Conservation (phyloP, 345 rosid species). For the Pugionium cornutum region DNA sequence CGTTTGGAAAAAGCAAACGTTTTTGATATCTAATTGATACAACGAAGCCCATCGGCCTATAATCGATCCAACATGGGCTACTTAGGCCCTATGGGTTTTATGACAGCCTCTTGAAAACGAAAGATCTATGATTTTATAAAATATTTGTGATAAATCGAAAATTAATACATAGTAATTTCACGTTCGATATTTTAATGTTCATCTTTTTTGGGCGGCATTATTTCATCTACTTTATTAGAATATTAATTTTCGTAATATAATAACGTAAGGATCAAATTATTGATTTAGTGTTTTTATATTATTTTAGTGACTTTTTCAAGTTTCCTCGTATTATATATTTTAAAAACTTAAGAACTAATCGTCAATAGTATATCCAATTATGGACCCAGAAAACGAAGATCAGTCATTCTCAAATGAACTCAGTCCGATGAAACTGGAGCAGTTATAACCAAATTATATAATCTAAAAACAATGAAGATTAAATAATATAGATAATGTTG, state of each 20-base stretch:
- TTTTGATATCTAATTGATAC: not conserved
- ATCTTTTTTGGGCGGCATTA: not conserved
- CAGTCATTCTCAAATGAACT: not conserved
- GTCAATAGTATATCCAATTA: not conserved
- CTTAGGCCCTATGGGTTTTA: not conserved
- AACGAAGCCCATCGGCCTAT: constrained; percentile 13
- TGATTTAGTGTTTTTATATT: no score
- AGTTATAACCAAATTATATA: not conserved
- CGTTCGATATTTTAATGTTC: not conserved
- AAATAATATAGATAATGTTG: not conserved
- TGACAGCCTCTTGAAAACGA: not conserved
- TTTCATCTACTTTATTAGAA: not conserved
- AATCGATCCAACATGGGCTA: not conserved
- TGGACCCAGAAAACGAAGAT: not conserved
- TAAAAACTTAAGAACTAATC: not conserved
- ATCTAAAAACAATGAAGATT: not conserved
- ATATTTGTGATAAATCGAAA: not conserved
- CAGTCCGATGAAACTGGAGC: not conserved
- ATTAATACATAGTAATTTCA: no score
- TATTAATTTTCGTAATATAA: not conserved
- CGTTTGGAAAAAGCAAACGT: not conserved
- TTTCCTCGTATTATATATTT: no score
- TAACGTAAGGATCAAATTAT: no score
- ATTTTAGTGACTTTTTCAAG: no score
- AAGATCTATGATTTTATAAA: not conserved